A percentile compares a stretch with the other conserved stretches of the same genome.
These are phyloP conservation scores for Pichia cactophila DNA, from an alignment of 1,139 yeast genomes.

Conservation along the genomic window DNA sequence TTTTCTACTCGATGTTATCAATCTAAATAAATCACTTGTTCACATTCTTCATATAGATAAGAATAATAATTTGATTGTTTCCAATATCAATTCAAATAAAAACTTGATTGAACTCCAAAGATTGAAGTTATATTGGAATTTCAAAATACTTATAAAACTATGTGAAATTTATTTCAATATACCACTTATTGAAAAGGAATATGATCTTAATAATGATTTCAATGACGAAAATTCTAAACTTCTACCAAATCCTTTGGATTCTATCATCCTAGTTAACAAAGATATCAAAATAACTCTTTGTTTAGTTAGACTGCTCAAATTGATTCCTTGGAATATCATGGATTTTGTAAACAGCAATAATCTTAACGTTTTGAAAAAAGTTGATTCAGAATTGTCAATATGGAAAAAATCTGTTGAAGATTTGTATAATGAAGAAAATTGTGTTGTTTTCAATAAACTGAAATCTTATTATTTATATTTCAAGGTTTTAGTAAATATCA, in stretches of 20 bases:
- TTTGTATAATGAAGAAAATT: slow-evolving; percentile 19
- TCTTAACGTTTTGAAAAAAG: slow-evolving; percentile 9
- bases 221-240: background rate
- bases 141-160: slow-evolving; percentile 44
- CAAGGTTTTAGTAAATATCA: slow-evolving; percentile 20
- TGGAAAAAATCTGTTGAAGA: slow-evolving; percentile 21
- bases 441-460: slow-evolving; percentile 20
- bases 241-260: slow-evolving; percentile 22
- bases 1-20: slow-evolving; percentile 22
- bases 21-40: slow-evolving; percentile 17
- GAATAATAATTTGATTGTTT: slow-evolving; percentile 10
- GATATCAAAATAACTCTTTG: slow-evolving; percentile 25
- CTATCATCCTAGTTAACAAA: slow-evolving; percentile 24
- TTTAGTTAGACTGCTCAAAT: slow-evolving; percentile 20
- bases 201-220: background rate
- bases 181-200: slow-evolving; percentile 32
- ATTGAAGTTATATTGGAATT: slow-evolving; percentile 56
- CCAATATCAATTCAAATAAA: slow-evolving; percentile 9
- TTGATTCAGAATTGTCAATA: slow-evolving; percentile 19
- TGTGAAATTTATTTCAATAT: slow-evolving; percentile 35
- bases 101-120: slow-evolving; percentile 36
- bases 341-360: slow-evolving; percentile 15
- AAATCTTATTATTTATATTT: slow-evolving; percentile 25
- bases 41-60: slow-evolving; percentile 18
- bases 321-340: slow-evolving; percentile 26